Percentiles rank a stretch among this genome's conserved stretches.
These are phyloP conservation scores for Suhomyces guaymorum DNA, from an alignment of 1,139 yeast species.

Conservation along the genomic window DNA sequence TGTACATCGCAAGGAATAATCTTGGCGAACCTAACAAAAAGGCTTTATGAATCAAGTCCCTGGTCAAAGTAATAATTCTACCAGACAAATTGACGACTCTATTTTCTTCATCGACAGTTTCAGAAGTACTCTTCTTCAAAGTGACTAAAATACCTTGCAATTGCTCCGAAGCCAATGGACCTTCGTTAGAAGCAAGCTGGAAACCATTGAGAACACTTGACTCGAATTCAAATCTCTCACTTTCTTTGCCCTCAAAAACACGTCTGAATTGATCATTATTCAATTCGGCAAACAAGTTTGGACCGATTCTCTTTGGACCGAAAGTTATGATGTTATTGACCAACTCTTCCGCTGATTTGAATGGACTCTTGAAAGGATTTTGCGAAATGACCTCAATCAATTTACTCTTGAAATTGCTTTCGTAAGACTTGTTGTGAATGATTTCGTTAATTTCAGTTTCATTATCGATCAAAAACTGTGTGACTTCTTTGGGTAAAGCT, in stretches of 20 bases:
- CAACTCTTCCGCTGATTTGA: slow-evolving; percentile 24
- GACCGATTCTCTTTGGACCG: slow-evolving; percentile 78
- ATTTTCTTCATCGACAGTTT: slow-evolving; percentile 34
- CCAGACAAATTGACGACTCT: slow-evolving; percentile 54
- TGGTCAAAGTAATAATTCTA: slow-evolving; percentile 68
- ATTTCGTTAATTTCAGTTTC: slow-evolving; percentile 36
- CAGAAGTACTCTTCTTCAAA: slow-evolving; percentile 27
- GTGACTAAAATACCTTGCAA: slow-evolving; percentile 75
- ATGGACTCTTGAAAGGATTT: slow-evolving; percentile 22
- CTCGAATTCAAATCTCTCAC: slow-evolving; percentile 50
- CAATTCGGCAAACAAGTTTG: slow-evolving; percentile 70
- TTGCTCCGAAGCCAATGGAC: slow-evolving; percentile 88
- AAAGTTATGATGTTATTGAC: slow-evolving; percentile 58
- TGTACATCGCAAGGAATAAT: slow-evolving; percentile 85
- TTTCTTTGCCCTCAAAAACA: slow-evolving; percentile 20
- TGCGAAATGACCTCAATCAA: slow-evolving; percentile 34
- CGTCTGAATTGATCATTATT: slow-evolving; percentile 38
- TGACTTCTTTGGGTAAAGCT: slow-evolving; percentile 58
- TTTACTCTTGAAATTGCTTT: slow-evolving; percentile 25
- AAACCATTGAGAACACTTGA: slow-evolving; percentile 79
- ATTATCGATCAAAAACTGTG: slow-evolving; percentile 51
- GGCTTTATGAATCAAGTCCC: slow-evolving; percentile 70
- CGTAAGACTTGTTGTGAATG: slow-evolving; percentile 21
- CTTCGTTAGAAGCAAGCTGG: slow-evolving; percentile 77
- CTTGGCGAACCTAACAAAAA: slow-evolving; percentile 85